Base-by-base conservation (phyloP, 495 filamentous ascomycete species). In the Xylaria flabelliformis region DNA sequence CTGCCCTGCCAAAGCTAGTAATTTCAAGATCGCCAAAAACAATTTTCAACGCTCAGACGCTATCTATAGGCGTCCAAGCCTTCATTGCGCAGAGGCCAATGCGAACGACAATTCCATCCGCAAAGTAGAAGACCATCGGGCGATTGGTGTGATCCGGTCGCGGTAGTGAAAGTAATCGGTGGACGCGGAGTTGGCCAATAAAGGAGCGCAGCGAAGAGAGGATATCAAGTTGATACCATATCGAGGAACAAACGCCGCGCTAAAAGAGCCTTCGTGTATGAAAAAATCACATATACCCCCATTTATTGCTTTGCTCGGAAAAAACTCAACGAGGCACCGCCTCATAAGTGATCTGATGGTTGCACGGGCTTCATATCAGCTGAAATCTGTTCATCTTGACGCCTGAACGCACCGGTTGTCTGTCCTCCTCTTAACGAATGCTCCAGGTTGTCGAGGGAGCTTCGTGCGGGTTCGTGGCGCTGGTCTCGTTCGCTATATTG, bases 291-390 rank as follows among this genome's bases (percentile, higher is more conserved):
- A 64, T 56, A 7, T 36, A 51, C 58, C 6, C 36, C 36, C 36
- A 8, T 39, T 39, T 8, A 39, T 39, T 39, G 36, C 36, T 39
- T 8, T 39, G 5, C 6, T 1, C 6, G 21, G 3, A 39, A n/a
- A 61, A 61, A 61, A 21, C 10, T 12, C 4, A 10, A 42, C 41
- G 39, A n/a, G 51, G 9, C 50, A 17, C 21, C 44, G 34, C 4
- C 61, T 73, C 55, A 79, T 64, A 79, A 32, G 50, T 70, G 75
- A 64, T 76, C 76, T 58, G 46, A 17, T 17, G 77, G 74, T 72
- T 79, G 68, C 50, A 79, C 74, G 53, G 77, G 75, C 69, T 77
- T 79, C 77, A 77, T 77, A 58, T 74, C 74, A 48, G 71, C 68
- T 12, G 74, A 72, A 21, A 70, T 72, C 2, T 75, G 72, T n/a